A percentile compares a stretch with the other conserved stretches of the same genome.
Conservation (phyloP, 768 basidiomycete genomes). For the Leccinum rimulosum region DNA sequence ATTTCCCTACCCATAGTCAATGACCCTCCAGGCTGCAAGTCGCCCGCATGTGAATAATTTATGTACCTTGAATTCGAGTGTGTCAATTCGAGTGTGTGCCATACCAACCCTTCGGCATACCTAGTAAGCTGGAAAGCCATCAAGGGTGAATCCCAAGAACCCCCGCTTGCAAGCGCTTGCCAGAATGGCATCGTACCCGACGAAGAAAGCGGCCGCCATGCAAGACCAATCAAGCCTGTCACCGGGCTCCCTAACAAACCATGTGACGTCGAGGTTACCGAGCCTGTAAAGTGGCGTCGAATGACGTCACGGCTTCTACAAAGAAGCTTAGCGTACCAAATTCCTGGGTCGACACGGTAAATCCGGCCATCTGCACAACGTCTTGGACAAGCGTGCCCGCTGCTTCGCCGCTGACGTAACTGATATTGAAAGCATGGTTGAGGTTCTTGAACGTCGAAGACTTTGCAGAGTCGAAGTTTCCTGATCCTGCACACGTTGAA, state of each 20-base stretch:
- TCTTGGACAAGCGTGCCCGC: conserved; percentile 51
- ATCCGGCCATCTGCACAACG: conserved; percentile 70
- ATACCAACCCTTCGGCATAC: conserved; percentile 16
- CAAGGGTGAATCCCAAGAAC: conserved; percentile 47
- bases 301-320: neutral
- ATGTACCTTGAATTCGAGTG: conserved; percentile 32
- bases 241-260: conserved; percentile 45
- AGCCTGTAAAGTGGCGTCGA: conserved; percentile 37
- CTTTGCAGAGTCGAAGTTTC: conserved; percentile 32
- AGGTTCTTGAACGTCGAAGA: conserved; percentile 37
- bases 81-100: neutral
- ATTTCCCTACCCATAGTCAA: conserved; percentile 60
- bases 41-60: conserved; percentile 38
- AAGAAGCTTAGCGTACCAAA: conserved; percentile 44
- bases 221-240: conserved; percentile 74
- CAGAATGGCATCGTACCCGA: conserved; percentile 65
- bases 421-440: conserved; percentile 35
- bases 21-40: conserved; percentile 65
- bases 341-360: conserved; percentile 51
- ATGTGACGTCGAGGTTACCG: conserved; percentile 32
- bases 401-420: conserved; percentile 47
- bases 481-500: conserved; percentile 32
- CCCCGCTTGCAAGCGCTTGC: conserved; percentile 47
- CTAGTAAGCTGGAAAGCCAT: conserved; percentile 69
- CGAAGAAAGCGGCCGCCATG: conserved; percentile 57